Conservation (phyloP, 2,329 filamentous ascomycete species). For the Trichoderma pleuroti region DNA sequence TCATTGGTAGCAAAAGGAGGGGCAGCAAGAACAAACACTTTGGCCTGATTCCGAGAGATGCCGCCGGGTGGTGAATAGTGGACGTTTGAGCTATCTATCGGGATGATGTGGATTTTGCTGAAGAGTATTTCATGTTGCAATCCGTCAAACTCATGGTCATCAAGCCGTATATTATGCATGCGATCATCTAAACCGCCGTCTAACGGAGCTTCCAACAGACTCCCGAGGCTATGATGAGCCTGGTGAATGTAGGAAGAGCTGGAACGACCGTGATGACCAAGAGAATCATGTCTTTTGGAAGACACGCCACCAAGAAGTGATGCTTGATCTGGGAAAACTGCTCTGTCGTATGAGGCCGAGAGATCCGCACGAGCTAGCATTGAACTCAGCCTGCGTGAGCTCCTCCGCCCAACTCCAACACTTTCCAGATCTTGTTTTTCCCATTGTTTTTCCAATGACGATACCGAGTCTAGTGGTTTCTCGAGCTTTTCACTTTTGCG, state of each 20-base stretch:
- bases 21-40: slow-evolving; percentile 65
- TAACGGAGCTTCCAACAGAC: slow-evolving; percentile 64
- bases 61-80: slow-evolving; percentile 56
- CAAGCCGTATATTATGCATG: slow-evolving; percentile 68
- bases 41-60: slow-evolving; percentile 52
- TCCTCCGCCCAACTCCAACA: slow-evolving; percentile 51
- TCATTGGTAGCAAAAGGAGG: slow-evolving; percentile 55
- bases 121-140: slow-evolving; percentile 70
- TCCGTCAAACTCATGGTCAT: slow-evolving; percentile 68
- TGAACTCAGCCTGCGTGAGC: slow-evolving; percentile 81
- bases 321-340: slow-evolving; percentile 69
- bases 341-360: slow-evolving; percentile 77
- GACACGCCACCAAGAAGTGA: slow-evolving; percentile 41
- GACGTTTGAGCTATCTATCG: slow-evolving; percentile 58
- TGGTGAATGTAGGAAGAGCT: slow-evolving; percentile 44
- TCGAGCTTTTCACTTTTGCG: slow-evolving; percentile 52
- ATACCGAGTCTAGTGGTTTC: slow-evolving; percentile 59
- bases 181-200: slow-evolving; percentile 69
- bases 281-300: slow-evolving; percentile 66
- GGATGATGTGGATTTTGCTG: slow-evolving; percentile 65
- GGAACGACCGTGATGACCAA: slow-evolving; percentile 44
- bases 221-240: slow-evolving; percentile 53
- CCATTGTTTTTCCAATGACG: slow-evolving; percentile 47
- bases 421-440: slow-evolving; percentile 61
- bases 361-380: slow-evolving; percentile 83